Conservation (phyloP, 2,329 filamentous ascomycete genomes). For the Hypoxylon sp. region DNA sequence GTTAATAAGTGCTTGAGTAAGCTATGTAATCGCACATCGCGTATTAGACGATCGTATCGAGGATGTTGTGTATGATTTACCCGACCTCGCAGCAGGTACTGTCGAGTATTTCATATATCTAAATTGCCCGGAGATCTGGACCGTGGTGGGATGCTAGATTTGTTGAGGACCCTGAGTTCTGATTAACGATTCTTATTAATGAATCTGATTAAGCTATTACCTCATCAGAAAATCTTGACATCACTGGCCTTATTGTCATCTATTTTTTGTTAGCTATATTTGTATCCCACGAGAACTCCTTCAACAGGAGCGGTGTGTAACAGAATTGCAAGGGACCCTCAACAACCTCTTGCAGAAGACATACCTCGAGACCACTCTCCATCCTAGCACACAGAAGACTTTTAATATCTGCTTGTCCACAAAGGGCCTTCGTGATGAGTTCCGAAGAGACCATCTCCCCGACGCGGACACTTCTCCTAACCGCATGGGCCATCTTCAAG, state of each 20-base stretch:
- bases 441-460: slow-evolving; percentile 50
- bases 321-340: slow-evolving; percentile 30
- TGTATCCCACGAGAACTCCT: slow-evolving; percentile 44
- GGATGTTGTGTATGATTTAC: slow-evolving; percentile 35
- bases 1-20: slow-evolving; percentile 48
- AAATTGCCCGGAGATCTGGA: slow-evolving; percentile 46
- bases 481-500: slow-evolving; percentile 53
- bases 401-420: slow-evolving; percentile 20
- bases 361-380: slow-evolving; percentile 8
- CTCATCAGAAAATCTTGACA: slow-evolving; percentile 40
- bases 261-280: slow-evolving; percentile 38
- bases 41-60: slow-evolving; percentile 33
- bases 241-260: slow-evolving; percentile 32
- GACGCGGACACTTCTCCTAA: slow-evolving; percentile 50
- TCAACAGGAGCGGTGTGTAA: slow-evolving; percentile 48
- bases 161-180: slow-evolving; percentile 36
- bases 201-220: slow-evolving; percentile 42
- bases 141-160: slow-evolving; percentile 27
- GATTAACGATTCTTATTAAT: slow-evolving; percentile 44
- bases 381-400: slow-evolving; percentile 10
- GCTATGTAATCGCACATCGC: slow-evolving; percentile 32
- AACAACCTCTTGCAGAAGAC: slow-evolving; percentile 27
- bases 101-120: slow-evolving; percentile 47
- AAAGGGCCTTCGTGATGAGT: slow-evolving; percentile 35
- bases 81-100: slow-evolving; percentile 37